Base-by-base conservation (phyloP, 2,329 filamentous ascomycete species). In the Ophiocordyceps camponoti-leonardi region DNA sequence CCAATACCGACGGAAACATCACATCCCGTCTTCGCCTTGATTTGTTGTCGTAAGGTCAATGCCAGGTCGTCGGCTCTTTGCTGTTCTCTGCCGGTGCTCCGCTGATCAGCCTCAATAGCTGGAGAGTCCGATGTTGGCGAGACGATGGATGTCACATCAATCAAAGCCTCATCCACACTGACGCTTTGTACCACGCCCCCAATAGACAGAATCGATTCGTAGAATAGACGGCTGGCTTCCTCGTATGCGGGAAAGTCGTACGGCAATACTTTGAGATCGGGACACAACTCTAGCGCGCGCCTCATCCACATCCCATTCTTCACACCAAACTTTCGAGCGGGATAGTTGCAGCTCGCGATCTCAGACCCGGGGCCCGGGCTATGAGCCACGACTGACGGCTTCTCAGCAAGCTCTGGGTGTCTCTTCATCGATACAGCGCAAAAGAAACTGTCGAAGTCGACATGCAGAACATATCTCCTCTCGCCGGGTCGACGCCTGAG, bases 251-350 rank as follows among this genome's bases (percentile, higher is more conserved):
- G 81, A 57, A 96, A 98, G 56, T 98, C 88, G 54, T 98, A 98
- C 0, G 88, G 85, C n/a, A 98, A 59, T 2, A 96, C 80, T 53
- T 93, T 87, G 18, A 98, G 68, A 20, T 86, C 77, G 0, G 90
- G 81, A 56, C 87, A 98, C 18, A 92, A 61, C 52, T 92, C 81
- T 48, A 82, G 70, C 0, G 92, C 92, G 31, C 75, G 73, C 59
- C 90, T 93, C 90, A 98, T 96, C 92, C 93, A 98, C 92, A 96
- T 98, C 35, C 93, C 93, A 53, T 98, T 98, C 58, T 88, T 94
- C 46, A 98, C 72, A 1, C 90, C 90, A 53, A 81, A 92, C 30
- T 76, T 72, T 35, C 92, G 78, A 7, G 93, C 92, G 19, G 83
- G 79, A 58, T 98, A 98, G 56, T 98, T 98, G 64, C 92, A 98